A percentile compares a stretch with the other conserved stretches of the same genome.
phyloP scores from a whole-genome alignment of 768 basidiomycete species.

The Rhodotorula kratochvilovae region DNA sequence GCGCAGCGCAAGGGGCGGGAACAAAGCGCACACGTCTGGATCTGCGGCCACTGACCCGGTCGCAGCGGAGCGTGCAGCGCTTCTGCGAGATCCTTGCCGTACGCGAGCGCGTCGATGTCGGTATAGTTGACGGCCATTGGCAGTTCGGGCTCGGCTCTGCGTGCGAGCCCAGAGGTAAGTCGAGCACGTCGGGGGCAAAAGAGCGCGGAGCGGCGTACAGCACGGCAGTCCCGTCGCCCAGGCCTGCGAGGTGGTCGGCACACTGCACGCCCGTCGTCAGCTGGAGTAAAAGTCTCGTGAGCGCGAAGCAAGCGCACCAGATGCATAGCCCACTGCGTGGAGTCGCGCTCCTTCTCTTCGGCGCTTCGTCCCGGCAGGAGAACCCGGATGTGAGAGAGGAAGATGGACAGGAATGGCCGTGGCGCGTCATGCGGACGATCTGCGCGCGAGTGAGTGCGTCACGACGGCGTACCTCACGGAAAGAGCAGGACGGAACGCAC shows the following conservation, averaged over 20 bases:
- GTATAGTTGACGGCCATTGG: too few relatives aligned
- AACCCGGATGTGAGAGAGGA: not conserved
- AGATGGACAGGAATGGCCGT: not conserved
- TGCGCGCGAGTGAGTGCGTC: too few relatives aligned
- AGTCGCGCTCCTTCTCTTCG: not conserved
- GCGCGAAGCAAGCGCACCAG: not conserved
- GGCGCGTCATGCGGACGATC: not conserved
- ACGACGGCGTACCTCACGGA: too few relatives aligned
- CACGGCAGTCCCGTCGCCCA: not conserved
- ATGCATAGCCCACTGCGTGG: not conserved
- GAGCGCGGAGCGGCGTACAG: not conserved
- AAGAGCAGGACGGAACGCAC: not conserved
- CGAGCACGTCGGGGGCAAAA: not conserved
- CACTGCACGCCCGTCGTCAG: not conserved
- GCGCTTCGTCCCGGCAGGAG: not conserved
- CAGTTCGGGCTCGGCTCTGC: not conserved
- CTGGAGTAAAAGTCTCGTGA: too few relatives aligned
- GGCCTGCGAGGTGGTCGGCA: not conserved
- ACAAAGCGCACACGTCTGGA: too few relatives aligned
- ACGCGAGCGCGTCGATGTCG: too few relatives aligned
- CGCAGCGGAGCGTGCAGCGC: too few relatives aligned
- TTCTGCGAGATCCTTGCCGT: too few relatives aligned
- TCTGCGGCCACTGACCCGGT: too few relatives aligned
- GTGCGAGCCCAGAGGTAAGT: not conserved
- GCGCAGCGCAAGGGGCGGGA: too few relatives aligned